Conservation (phyloP, 306 rosid genomes). For the Quercus parvula region DNA sequence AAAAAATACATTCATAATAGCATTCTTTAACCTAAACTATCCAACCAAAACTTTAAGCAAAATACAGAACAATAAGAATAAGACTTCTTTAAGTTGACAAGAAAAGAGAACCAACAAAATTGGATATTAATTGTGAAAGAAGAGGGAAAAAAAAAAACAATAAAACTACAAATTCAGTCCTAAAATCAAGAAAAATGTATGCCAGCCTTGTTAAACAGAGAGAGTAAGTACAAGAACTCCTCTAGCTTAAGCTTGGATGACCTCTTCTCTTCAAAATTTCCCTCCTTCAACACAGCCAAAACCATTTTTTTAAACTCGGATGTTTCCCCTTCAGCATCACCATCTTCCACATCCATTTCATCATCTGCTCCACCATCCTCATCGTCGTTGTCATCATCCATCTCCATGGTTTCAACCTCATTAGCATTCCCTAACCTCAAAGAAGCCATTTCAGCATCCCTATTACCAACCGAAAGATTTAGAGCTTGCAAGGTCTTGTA, state of each 20-base stretch:
- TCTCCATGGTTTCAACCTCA: constrained; percentile 47
- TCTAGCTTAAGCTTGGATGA: constrained; percentile 81
- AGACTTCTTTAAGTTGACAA: background rate
- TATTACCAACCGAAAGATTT: constrained; percentile 40
- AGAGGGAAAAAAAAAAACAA: background rate
- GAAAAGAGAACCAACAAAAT: constrained; percentile 13
- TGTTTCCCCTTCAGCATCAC: constrained; percentile 45
- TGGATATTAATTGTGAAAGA: background rate
- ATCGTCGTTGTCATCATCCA: constrained; percentile 59
- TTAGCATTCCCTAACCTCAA: constrained; percentile 28
- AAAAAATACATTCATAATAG: background rate
- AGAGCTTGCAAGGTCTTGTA: constrained; percentile 67
- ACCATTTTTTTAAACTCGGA: constrained; percentile 86
- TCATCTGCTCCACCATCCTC: constrained; percentile 43
- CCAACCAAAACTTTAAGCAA: background rate
- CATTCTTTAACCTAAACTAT: background rate
- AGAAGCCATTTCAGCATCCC: constrained; percentile 28
- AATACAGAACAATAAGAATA: background rate
- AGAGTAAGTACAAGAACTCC: constrained; percentile 69
- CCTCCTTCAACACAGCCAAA: constrained; percentile 65
- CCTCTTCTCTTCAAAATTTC: constrained; percentile 84
- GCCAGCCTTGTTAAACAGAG: constrained; percentile 79
- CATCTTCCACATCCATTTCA: constrained; percentile 61
- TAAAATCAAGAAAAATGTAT: constrained; percentile 64
- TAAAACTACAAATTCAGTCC: background rate